Evolutionary conservation across 2,329 filamentous ascomycete genomes (phyloP), one percentile per base, ranked within the genome.

Genomic region (Monilinia fructicola): DNA sequence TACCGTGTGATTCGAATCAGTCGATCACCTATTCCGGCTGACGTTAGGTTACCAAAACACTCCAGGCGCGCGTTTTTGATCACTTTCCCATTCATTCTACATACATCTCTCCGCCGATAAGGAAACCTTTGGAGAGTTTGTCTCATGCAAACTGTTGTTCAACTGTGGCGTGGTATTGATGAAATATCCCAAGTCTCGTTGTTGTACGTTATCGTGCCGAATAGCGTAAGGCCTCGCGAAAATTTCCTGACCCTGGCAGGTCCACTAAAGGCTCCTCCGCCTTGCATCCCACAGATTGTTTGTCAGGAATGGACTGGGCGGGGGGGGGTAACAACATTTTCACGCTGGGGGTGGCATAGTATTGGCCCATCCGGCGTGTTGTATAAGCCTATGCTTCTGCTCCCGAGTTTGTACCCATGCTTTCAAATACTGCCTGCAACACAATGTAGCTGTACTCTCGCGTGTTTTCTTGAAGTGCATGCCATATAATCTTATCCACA

Each of bases 371-470:
- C 26, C 42, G 12, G 21, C 42, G 21, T 48, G 26, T 16, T 46
- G 21, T 26, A 48, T 11, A 59, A 48, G 31, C 21, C 40, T 59
- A 46, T 59, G 21, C 28, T 48, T 35, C 56, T 59, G 42, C 28
- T 48, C 56, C 42, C 48, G 6, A 18, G 42, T 48, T 48, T 23
- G 31, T 21, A 11, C 21, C 21, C 12, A 59, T 35, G 26, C 18
- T 31, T n/a, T 48, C 26, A 11, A 35, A 48, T 35, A 9, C 18
- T 60, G 42, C 21, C 56, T 35, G 28, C 21, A 35, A 60, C 35
- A 60, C 21, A 60, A 38, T 35, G 6, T n/a, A 48, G 28, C 7
- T 18, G 35, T 26, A 23, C 10, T 48, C 28, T 9, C 35, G 18
- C 21, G 35, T 35, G 14, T 35, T 12, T 35, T 23, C 28, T 48